Evolutionary conservation across 1,284 basidiomycete species (phyloP), one percentile per base, ranked within the genome.

Genomic region (Golubevia sp.): DNA sequence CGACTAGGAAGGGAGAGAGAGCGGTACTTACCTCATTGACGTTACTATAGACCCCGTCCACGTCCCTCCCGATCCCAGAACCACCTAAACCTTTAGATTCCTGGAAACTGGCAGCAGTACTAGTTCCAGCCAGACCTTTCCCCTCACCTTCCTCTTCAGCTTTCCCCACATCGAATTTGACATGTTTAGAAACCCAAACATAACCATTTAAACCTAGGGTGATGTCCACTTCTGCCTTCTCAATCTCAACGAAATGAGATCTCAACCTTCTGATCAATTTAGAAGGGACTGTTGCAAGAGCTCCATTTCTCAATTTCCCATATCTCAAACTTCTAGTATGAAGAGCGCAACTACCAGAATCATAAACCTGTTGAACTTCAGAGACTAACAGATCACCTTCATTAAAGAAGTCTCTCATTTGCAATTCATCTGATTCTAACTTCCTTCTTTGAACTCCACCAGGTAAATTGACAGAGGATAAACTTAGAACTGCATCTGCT

Each of bases 351-450:
- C 68, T 69, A 52, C 77, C 76, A 59, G 80, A 79, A 44, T 70
- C 64, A 56, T 73, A 80, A 56, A 77, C 63, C 56, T 68, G 66
- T 58, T 83, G 80, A 1, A 83, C 79, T 58, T 83, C 80, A 15
- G 79, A 77, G 1, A 82, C 79, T 15, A 83, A 63, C 57, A 82
- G 61, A 55, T 83, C 80, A 56, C 76, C 74, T 49, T 83, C 79
- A 60, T 74, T 67, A 71, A 83, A 82, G 55, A 80, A 83, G 55
- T 68, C 64, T 38, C 80, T 75, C 80, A 83, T 83, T 64, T 83
- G 79, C 52, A 83, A 61, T 64, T 83, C 80, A 66, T 83, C 80
- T 18, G 76, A 74, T 55, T 82, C 79, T 15, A 83, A 69, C 53
- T 83, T 83, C 2, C 77, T 59, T 6, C 80, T 57, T 55, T 83